Percentiles rank a stretch among this genome's conserved stretches.
Conservation (phyloP, 2,329 filamentous ascomycete genomes). For the Didymella sp. region DNA sequence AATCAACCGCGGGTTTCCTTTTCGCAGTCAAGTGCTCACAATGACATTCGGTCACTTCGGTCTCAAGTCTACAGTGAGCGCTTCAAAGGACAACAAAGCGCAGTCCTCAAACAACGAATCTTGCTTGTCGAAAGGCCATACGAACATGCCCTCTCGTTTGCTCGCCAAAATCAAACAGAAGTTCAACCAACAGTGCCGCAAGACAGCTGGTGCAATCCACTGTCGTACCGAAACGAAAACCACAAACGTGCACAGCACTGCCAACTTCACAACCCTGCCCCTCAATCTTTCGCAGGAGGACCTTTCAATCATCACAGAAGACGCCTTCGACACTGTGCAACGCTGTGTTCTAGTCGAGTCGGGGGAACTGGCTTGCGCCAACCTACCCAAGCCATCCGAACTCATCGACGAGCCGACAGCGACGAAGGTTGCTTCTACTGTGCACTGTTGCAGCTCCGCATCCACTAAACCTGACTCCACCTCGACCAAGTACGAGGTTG, state of each 20-base stretch:
- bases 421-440: background rate
- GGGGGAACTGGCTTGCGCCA: background rate
- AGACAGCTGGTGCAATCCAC: background rate
- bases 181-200: background rate
- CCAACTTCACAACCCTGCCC: background rate
- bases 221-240: background rate
- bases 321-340: background rate
- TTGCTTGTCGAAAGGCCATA: background rate
- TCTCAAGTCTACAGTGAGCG: background rate
- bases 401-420: background rate
- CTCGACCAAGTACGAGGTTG: background rate
- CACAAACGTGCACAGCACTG: background rate
- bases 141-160: background rate
- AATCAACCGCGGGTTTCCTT: background rate
- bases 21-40: background rate
- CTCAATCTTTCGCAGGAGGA: background rate
- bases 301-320: background rate
- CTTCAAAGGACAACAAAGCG: background rate
- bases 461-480: background rate
- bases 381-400: background rate
- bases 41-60: background rate
- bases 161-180: background rate
- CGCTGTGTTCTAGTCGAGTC: background rate
- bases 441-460: background rate
- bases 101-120: background rate